A percentile compares a stretch with the other conserved stretches of the same genome.
phyloP scores from a whole-genome alignment of 345 rosid genomes.

The Rhodomyrtus tomentosa region DNA sequence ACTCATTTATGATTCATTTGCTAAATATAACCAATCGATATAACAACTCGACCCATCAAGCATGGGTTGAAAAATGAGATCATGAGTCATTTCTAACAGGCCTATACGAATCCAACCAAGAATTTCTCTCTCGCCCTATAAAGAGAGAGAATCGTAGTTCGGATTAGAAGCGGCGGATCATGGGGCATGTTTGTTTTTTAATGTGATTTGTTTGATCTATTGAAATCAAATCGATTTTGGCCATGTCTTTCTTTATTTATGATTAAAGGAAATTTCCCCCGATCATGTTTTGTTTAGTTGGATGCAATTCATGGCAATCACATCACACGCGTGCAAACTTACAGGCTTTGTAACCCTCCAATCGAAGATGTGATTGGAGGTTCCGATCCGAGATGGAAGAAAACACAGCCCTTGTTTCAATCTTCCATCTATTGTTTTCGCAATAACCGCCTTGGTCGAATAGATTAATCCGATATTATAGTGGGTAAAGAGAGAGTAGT shows the following conservation, averaged over 20 bases:
- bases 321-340: not conserved
- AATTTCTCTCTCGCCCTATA: not conserved
- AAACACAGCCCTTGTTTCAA: not conserved
- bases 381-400: not conserved
- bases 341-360: not conserved
- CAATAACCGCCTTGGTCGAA: accelerated
- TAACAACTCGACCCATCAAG: too few relatives aligned
- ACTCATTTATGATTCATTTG: too few relatives aligned
- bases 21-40: too few relatives aligned
- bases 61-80: too few relatives aligned
- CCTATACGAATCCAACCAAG: not conserved
- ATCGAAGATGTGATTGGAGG: not conserved
- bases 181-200: too few relatives aligned
- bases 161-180: not conserved
- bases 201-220: too few relatives aligned
- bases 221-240: not conserved
- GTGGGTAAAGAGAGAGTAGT: not conserved
- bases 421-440: not conserved
- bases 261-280: not conserved
- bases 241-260: accelerated
- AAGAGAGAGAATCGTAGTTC: not conserved
- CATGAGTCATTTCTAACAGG: too few relatives aligned
- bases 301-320: not conserved
- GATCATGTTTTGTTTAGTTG: not conserved
- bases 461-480: not conserved